These are phyloP conservation scores for Saprolegnia diclina DNA, from an alignment of 352 stramenopile species.

Conservation along the genomic window DNA sequence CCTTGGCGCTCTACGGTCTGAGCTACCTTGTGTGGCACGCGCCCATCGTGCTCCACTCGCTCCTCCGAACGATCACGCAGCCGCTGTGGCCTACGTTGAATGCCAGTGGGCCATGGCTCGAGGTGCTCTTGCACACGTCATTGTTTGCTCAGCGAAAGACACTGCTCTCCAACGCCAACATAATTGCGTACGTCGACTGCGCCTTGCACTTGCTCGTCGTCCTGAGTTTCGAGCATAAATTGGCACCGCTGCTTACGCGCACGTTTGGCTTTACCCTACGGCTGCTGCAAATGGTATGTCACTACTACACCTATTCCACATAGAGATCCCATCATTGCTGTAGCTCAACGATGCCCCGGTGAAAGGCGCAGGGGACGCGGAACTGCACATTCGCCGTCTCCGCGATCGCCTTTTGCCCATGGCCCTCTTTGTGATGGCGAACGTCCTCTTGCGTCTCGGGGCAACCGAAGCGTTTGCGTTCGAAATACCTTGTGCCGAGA, in stretches of 20 bases:
- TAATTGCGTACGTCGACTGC: background rate
- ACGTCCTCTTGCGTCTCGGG: conserved; percentile 5
- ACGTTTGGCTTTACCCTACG: conserved; percentile 2
- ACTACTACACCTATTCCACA: background rate
- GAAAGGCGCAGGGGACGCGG: background rate
- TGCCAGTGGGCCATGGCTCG: background rate
- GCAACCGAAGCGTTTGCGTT: conserved; percentile 2
- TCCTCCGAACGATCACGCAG: background rate
- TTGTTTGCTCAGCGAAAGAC: too few relatives aligned
- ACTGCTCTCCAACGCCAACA: background rate
- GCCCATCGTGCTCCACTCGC: background rate
- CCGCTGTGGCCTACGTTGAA: background rate
- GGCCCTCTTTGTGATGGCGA: conserved; percentile 4
- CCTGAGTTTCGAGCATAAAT: background rate
- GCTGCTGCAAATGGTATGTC: conserved; percentile 9
- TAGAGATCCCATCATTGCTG: background rate
- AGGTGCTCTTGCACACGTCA: too few relatives aligned
- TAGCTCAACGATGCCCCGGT: background rate
- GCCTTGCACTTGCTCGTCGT: conserved; percentile 8
- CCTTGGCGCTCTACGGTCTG: background rate
- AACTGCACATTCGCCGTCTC: background rate
- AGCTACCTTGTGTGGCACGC: background rate
- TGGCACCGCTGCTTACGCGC: background rate
- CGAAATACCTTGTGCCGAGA: background rate
- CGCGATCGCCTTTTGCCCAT: background rate